Conservation (phyloP, 306 rosid species). For the Albizia julibrissin region DNA sequence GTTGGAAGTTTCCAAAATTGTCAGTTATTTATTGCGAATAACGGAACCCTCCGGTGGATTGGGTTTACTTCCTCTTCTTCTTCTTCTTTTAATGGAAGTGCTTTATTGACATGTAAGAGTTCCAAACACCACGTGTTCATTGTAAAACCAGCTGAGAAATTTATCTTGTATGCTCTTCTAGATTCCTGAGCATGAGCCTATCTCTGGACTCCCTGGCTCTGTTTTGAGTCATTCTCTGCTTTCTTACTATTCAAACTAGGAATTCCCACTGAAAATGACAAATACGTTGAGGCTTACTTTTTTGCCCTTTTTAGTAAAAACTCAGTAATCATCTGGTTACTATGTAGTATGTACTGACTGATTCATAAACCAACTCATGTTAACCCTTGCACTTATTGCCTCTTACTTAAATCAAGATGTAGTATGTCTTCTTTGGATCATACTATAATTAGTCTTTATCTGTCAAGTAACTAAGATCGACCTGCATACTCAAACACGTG, state of each 20-base stretch:
- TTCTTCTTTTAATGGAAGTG: neutral
- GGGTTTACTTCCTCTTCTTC: neutral
- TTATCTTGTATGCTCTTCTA: neutral
- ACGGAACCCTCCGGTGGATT: too few species aligned
- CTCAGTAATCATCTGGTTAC: neutral
- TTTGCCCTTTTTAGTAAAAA: neutral
- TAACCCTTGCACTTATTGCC: neutral
- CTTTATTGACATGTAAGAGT: neutral
- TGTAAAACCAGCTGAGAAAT: neutral
- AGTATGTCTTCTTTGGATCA: neutral
- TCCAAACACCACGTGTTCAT: neutral
- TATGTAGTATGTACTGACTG: too few species aligned
- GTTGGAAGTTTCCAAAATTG: conserved; percentile 4
- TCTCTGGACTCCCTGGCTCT: neutral
- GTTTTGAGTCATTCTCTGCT: neutral
- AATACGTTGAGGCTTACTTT: neutral
- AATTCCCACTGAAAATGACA: neutral
- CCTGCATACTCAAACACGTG: neutral
- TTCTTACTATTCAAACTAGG: neutral
- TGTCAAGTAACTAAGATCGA: neutral
- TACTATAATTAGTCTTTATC: neutral
- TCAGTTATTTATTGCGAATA: neutral
- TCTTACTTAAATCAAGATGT: neutral
- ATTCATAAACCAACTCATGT: neutral
- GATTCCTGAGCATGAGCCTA: neutral